Conservation (phyloP, 148 eudicot genomes). For the Pharnaceum exiguum region DNA sequence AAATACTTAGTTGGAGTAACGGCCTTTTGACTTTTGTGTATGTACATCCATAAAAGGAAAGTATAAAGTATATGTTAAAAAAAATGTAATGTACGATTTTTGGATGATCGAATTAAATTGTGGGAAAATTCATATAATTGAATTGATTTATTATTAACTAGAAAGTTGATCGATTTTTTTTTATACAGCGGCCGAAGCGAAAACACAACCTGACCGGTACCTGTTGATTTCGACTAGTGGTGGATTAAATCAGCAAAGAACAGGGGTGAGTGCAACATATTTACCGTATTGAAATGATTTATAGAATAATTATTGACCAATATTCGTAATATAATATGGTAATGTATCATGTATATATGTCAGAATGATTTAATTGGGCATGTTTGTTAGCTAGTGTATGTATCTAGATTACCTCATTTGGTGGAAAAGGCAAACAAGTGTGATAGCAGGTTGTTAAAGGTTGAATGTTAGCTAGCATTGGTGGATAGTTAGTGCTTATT, state of each 20-base stretch:
- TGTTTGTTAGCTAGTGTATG: no score
- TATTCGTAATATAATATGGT: neutral
- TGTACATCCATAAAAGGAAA: no score
- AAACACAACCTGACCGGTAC: constrained; percentile 53
- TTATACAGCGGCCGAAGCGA: constrained; percentile 51
- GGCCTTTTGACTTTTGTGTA: no score
- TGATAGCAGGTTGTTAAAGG: neutral
- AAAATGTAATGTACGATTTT: no score
- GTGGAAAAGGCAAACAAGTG: neutral
- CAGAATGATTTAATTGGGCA: no score
- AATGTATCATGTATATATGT: neutral
- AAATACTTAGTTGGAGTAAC: no score
- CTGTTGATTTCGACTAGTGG: constrained; percentile 86
- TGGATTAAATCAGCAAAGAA: constrained; percentile 89
- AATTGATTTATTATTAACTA: neutral
- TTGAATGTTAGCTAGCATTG: neutral
- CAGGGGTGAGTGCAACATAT: constrained; percentile 78
- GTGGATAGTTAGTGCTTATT: neutral
- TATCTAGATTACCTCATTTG: no score
- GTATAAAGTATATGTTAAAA: no score
- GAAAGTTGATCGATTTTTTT: neutral
- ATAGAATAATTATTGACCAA: constrained; percentile 1
- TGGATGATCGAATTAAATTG: no score
- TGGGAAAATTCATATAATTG: no score
- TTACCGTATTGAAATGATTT: neutral